Evolutionary conservation across 1,139 yeast species (phyloP), one percentile per base, ranked within the genome.

Genomic region (Sugiyamaella japonica): DNA sequence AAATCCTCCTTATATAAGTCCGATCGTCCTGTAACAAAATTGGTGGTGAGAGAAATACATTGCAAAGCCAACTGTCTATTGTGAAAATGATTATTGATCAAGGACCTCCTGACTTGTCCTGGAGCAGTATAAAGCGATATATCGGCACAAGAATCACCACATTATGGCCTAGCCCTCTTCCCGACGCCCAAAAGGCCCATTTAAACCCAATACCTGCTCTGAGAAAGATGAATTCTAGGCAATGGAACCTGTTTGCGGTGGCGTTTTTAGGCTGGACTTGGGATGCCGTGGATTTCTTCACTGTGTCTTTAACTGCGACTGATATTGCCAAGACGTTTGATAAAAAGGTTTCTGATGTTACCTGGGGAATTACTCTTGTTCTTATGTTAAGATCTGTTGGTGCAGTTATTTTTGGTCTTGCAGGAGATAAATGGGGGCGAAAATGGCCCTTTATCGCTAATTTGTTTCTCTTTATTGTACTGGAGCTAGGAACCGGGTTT

Each of bases 341-440:
- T 56, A 77, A 74, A 31, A 61, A 75, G 12, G 80, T 80, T 38
- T 77, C 79, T 34, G 79, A 80, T 50, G 76, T 86, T 59, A 82
- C 91, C 4, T 86, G 93, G 91, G 93, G 91, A 58, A 83, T 86
- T 59, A 86, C 95, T 0, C 74, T 86, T 55, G 95, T 86, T 44
- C 77, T 86, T 55, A 85, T 87, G 91, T 74, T 86, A 61, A 78
- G 95, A 63, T 83, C 90, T 3, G 82, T 85, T n/a, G 95, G 95
- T 53, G 90, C 93, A 12, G 68, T 84, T 34, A 72, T 83, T 34
- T 86, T 86, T 64, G 95, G 95, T 45, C 73, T 80, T 53, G 70
- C 80, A 36, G 82, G 86, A 56, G 95, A 87, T 69, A 73, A 77
- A 62, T 85, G 79, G 65, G 95, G 95, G 36, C 76, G 93, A 64